Evolutionary conservation across 345 rosid species (phyloP), one percentile per base, ranked within the genome.

Genomic region (Brassica juncea): DNA sequence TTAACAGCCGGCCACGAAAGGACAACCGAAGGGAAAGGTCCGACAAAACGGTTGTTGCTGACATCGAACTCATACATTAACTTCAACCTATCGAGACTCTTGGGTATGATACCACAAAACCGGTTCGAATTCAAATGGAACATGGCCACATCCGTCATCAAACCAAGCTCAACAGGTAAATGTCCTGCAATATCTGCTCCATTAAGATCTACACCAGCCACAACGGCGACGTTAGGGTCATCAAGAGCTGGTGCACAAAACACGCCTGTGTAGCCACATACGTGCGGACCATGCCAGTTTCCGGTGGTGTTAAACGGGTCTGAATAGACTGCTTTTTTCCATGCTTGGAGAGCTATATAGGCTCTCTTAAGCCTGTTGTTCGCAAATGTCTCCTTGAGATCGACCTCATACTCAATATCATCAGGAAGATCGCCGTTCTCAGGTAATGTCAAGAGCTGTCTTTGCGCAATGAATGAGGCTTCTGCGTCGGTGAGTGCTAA

Each of bases 11-110:
- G 19, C 57, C 57, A 52, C 19, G 57, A 52, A n/a, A 52, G 57
- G 57, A 52, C 57, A 52, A 52, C 57, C 57, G 57, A 52, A 52
- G 57, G 57, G 57, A 52, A 52, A 52, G 57, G 57, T 52, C 57
- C 57, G 8, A 52, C 57, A 15, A 52, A 52, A n/a, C 57, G 57
- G 21, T 52, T 52, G 57, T n/a, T 52, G 57, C 57, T 52, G 57
- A 15, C 57, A n/a, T 52, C 57, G 21, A 52, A 52, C 57, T 52
- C 57, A n/a, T 52, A n/a, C 57, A 52, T 52, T n/a, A 52, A 52
- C 57, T 52, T 52, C 57, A 52, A 52, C 57, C 57, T 52, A 52
- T 52, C 57, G 1, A 52, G 57, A 52, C 57, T 52, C 57, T 52
- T 52, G 57, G 57, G 57, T 52, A 52, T 52, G 57, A 52, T 52